Base-by-base conservation (phyloP, 768 basidiomycete species). In the Tulasnella sp. region DNA sequence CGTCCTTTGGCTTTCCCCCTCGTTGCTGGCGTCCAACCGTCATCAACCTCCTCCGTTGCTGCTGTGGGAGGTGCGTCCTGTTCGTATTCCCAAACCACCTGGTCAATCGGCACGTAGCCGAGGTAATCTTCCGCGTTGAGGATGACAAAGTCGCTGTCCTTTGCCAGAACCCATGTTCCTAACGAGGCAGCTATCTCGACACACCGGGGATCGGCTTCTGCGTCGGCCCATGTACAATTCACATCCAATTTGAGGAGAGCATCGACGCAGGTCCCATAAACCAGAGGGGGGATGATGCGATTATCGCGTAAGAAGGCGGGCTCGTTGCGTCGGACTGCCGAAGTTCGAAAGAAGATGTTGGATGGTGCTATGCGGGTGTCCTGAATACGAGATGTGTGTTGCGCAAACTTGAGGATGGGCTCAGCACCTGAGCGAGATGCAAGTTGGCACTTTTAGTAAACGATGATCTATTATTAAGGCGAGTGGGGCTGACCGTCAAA, bases 101-200 rank as follows among this genome's bases (percentile, higher is more conserved):
- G 92, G 81, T 92, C 89, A 80, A 96, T 85, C 0, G 94, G 91
- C 69, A 95, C 90, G 83, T 93, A 96, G 28, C 95, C 95, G 75
- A 87, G 87, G 85, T 96, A 95, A 14, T 91, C 81, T 28, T 92
- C 93, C 18, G 91, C 87, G 83, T 94, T 94, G 77, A 95, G 82
- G 86, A 96, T 89, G 75, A 93, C 91, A 82, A 93, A 96, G 85
- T 96, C 95, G 2, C 94, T 96, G 86, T 96, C 95, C 81, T 89
- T 91, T 34, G 92, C 93, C 0, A 91, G 88, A 72, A 96, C 93
- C 82, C 92, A 96, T 46, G 90, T 95, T 12, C 89, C 88, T 16
- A 95, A 85, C 74, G 90, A 89, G 20, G 91, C 94, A 14, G 95
- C 95, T 11, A 96, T 88, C 83, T 94, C 94, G 8, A 96, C 94